A percentile compares a stretch with the other conserved stretches of the same genome.
Conservation (phyloP, 106 monocot species). For the Agapanthus africanus region DNA sequence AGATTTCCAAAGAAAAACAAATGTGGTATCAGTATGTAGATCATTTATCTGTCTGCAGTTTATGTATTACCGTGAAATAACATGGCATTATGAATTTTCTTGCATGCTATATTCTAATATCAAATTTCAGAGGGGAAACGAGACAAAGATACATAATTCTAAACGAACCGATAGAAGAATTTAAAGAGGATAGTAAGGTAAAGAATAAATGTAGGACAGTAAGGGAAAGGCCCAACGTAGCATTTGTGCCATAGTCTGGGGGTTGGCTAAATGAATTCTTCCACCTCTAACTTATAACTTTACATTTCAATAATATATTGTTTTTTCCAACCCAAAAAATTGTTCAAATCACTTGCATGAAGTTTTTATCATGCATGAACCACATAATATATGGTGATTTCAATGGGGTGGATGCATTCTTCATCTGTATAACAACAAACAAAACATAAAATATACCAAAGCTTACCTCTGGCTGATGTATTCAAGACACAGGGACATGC, state of each 20-base stretch:
- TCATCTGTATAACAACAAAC: neutral
- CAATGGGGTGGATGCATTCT: neutral
- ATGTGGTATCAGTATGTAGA: neutral
- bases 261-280: neutral
- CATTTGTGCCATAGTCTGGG: neutral
- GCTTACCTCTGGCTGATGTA: neutral
- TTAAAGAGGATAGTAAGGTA: neutral
- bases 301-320: too few species aligned
- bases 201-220: neutral
- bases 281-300: too few species aligned
- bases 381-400: neutral
- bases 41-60: neutral
- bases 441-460: neutral
- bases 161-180: neutral
- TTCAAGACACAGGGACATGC: neutral
- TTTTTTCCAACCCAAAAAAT: too few species aligned
- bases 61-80: neutral
- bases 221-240: neutral
- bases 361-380: neutral
- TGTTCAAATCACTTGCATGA: too few species aligned
- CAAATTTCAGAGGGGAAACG: slow-evolving; percentile 1
- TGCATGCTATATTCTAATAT: neutral
- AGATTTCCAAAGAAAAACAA: slow-evolving; percentile 12
- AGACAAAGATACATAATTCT: neutral
- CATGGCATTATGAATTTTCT: neutral